A percentile compares a stretch with the other conserved stretches of the same genome.
phyloP scores from a whole-genome alignment of 768 basidiomycete species.

The Psilocybe sp. region DNA sequence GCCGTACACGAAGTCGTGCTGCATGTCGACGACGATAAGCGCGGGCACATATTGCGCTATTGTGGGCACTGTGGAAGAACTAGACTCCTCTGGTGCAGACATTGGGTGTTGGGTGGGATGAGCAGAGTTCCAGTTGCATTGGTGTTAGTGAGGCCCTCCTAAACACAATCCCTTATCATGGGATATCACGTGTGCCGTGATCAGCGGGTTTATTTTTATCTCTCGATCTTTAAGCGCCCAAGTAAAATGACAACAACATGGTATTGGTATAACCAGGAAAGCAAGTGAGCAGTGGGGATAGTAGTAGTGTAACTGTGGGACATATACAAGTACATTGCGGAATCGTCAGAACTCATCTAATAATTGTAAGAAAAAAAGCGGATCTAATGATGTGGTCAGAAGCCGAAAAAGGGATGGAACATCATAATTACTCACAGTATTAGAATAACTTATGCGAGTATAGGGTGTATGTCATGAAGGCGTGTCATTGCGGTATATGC shows the following conservation, averaged over 20 bases:
- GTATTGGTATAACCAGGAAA: background rate
- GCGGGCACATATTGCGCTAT: slow-evolving; percentile 39
- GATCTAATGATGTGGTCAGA: slow-evolving; percentile 3
- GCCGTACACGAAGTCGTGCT: slow-evolving; percentile 80
- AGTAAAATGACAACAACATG: slow-evolving; percentile 2
- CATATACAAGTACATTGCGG: slow-evolving; percentile 21
- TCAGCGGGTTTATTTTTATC: background rate
- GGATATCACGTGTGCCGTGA: background rate
- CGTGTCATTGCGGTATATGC: slow-evolving; percentile 15
- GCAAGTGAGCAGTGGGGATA: background rate
- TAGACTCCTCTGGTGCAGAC: background rate
- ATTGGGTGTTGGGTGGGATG: background rate
- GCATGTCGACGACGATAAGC: slow-evolving; percentile 74
- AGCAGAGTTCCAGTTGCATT: background rate
- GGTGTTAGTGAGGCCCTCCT: too few species aligned
- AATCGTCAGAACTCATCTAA: background rate
- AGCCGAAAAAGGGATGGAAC: background rate
- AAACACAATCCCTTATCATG: too few species aligned
- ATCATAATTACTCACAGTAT: slow-evolving; percentile 9
- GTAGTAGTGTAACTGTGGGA: slow-evolving; percentile 9
- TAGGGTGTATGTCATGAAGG: slow-evolving; percentile 8
- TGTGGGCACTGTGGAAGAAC: background rate
- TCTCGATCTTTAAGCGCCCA: background rate
- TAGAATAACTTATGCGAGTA: slow-evolving; percentile 13
- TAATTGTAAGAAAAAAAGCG: slow-evolving; percentile 1